A percentile compares a stretch with the other conserved stretches of the same genome.
These are phyloP conservation scores for Dothiorella sarmentorum DNA, from an alignment of 2,329 filamentous ascomycete species.

Conservation along the genomic window DNA sequence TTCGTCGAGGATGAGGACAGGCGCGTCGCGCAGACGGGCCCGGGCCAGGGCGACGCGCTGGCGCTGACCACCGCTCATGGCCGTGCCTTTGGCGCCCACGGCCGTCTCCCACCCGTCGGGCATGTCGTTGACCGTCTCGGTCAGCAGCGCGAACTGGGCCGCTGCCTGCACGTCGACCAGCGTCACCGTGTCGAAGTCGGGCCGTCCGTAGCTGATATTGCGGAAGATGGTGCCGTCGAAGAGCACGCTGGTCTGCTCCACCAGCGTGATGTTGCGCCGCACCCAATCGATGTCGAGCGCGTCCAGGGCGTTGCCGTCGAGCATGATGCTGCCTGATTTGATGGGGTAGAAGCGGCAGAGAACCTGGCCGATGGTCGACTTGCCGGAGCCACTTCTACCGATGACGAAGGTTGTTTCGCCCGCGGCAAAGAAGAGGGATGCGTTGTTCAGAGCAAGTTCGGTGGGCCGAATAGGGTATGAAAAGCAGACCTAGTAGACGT, in stretches of 20 bases:
- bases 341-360: slow-evolving; percentile 75
- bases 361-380: slow-evolving; percentile 81
- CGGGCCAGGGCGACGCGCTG: slow-evolving; percentile 79
- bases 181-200: slow-evolving; percentile 47
- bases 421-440: slow-evolving; percentile 66
- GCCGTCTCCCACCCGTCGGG: slow-evolving; percentile 68
- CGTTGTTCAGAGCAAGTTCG: slow-evolving; percentile 57
- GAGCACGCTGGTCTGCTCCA: slow-evolving; percentile 77
- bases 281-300: slow-evolving; percentile 68
- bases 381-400: slow-evolving; percentile 84
- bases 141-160: slow-evolving; percentile 65
- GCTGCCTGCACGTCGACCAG: slow-evolving; percentile 58
- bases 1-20: slow-evolving; percentile 83
- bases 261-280: slow-evolving; percentile 69
- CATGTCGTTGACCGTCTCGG: slow-evolving; percentile 63
- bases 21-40: slow-evolving; percentile 70
- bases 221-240: slow-evolving; percentile 76
- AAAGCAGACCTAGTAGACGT: slow-evolving; percentile 66
- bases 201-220: slow-evolving; percentile 73
- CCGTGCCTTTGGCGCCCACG: slow-evolving; percentile 65
- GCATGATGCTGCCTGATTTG: slow-evolving; percentile 58
- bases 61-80: slow-evolving; percentile 79
- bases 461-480: slow-evolving; percentile 70
- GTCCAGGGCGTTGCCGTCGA: slow-evolving; percentile 65
- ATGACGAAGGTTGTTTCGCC: slow-evolving; percentile 76